phyloP scores from a whole-genome alignment of 2,329 filamentous ascomycete genomes.

The Capronia coronata region DNA sequence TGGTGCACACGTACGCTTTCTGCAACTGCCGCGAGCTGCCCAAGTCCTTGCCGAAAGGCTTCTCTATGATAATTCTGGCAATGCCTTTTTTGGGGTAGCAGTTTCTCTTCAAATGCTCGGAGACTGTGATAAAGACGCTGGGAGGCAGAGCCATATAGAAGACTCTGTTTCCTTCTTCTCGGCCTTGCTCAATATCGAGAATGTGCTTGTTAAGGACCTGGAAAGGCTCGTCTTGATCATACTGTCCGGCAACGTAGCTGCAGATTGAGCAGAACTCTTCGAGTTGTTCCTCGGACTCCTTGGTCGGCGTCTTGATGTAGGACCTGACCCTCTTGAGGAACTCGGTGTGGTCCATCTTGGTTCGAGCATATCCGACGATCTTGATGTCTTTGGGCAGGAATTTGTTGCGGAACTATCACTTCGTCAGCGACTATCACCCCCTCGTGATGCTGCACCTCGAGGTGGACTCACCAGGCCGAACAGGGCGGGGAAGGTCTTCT shows the following conservation, averaged over 20 bases:
- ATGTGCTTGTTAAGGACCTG: slow-evolving; percentile 77
- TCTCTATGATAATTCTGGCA: slow-evolving; percentile 95
- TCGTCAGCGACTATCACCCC: slow-evolving; percentile 6
- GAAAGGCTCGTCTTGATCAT: slow-evolving; percentile 95
- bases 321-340: slow-evolving; percentile 91
- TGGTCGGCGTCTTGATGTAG: slow-evolving; percentile 97
- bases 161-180: slow-evolving; percentile 77
- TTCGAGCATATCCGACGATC: slow-evolving; percentile 97
- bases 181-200: slow-evolving; percentile 73
- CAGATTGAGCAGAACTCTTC: slow-evolving; percentile 82
- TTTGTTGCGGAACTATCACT: slow-evolving; percentile 83
- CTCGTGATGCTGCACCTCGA: neutral
- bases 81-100: slow-evolving; percentile 91
- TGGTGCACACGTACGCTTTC: slow-evolving; percentile 51
- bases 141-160: slow-evolving; percentile 99
- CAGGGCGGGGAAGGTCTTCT: slow-evolving; percentile 99
- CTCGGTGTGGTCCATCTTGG: slow-evolving; percentile 98
- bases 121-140: slow-evolving; percentile 96
- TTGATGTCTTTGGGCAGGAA: slow-evolving; percentile 94
- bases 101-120: slow-evolving; percentile 92
- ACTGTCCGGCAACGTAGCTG: slow-evolving; percentile 93
- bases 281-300: slow-evolving; percentile 93
- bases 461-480: slow-evolving; percentile 79
- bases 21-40: slow-evolving; percentile 90
- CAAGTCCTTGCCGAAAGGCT: slow-evolving; percentile 97